Percentiles rank a stretch among this genome's conserved stretches.
These are phyloP conservation scores for Xylaria sp. DNA, from an alignment of 2,329 filamentous ascomycete species.

Conservation along the genomic window DNA sequence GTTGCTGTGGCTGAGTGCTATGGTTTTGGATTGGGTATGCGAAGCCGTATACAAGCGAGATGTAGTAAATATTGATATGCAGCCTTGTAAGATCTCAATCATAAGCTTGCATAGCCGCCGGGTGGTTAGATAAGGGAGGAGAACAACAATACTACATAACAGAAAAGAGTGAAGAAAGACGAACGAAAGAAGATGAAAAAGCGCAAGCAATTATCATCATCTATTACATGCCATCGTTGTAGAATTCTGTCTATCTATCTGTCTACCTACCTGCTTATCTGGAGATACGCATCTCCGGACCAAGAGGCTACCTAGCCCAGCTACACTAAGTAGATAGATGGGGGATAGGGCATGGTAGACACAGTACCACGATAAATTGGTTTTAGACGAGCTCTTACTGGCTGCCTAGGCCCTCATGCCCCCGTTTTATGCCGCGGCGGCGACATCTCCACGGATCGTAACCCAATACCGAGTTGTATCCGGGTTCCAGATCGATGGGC, in stretches of 20 bases:
- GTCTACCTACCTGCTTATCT: slow-evolving; percentile 10
- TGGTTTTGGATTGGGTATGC: not conserved
- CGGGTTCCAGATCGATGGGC: slow-evolving; percentile 15
- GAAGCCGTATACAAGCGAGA: not conserved
- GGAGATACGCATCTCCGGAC: slow-evolving; percentile 47
- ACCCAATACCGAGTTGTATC: slow-evolving; percentile 27
- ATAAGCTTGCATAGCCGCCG: not conserved
- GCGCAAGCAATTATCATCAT: not conserved
- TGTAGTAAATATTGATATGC: not conserved
- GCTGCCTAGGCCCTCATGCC: not conserved
- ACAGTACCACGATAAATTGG: not conserved
- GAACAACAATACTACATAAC: slow-evolving; percentile 8
- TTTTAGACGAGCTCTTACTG: slow-evolving; percentile 20
- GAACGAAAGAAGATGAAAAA: not conserved
- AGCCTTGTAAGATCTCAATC: not conserved
- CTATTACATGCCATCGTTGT: not conserved
- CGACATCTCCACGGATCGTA: slow-evolving; percentile 35
- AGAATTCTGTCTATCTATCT: slow-evolving; percentile 9
- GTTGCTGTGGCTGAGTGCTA: slow-evolving; percentile 32
- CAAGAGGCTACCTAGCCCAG: slow-evolving; percentile 9
- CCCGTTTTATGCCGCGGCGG: slow-evolving; percentile 12
- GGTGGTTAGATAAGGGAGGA: not conserved
- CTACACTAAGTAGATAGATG: not conserved
- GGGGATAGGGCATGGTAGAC: not conserved
- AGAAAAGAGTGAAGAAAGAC: slow-evolving; percentile 15